Base-by-base conservation (phyloP, 1,284 basidiomycete genomes). In the Ustilago cynodontis region DNA sequence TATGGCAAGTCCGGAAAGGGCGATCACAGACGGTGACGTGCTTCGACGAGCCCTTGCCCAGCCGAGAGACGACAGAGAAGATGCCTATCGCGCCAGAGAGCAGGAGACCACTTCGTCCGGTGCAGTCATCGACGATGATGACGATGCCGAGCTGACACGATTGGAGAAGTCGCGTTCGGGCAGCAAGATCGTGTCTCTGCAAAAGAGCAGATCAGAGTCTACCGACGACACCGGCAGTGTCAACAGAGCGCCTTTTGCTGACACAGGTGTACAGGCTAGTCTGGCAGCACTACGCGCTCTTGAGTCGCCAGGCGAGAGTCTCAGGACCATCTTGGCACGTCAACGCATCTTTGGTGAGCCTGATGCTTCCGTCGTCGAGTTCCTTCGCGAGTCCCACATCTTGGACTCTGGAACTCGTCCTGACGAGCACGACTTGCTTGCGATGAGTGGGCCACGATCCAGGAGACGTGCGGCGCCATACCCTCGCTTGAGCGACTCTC, bases 231-330 rank as follows among this genome's bases (percentile, higher is more conserved):
- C 59, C 5, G 33, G 37, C 55, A 37, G 28, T 24, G 28, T 58
- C 4, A 61, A 71, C 10, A 33, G 49, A 29, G 74, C 71, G 5
- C 74, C 69, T 1, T 72, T 45, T 33, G 68, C 74, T 14, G 68
- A 77, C 16, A 68, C 74, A 4, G 74, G 74, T 20, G 74, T 77
- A 1, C 74, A 77, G 41, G 74, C 74, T 4, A 72, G 69, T 43
- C 58, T 77, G 1, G 74, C 68, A 18, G 69, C 74, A 1, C 63
- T 77, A 1, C 64, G 59, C 14, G 74, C 74, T 3, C 65, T 72
- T 45, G 74, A 77, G 29, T 72, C 73, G 1, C 64, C 69, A 4
- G 74, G 71, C 22, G 55, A 72, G 41, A 65, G 62, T 26, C 55
- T 57, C 9, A 57, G 59, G 31, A 77, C 65, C n/a, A 61, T 77